A percentile compares a stretch with the other conserved stretches of the same genome.
Conservation (phyloP, 805 yeast genomes). For the Nakazawaea peltata region DNA sequence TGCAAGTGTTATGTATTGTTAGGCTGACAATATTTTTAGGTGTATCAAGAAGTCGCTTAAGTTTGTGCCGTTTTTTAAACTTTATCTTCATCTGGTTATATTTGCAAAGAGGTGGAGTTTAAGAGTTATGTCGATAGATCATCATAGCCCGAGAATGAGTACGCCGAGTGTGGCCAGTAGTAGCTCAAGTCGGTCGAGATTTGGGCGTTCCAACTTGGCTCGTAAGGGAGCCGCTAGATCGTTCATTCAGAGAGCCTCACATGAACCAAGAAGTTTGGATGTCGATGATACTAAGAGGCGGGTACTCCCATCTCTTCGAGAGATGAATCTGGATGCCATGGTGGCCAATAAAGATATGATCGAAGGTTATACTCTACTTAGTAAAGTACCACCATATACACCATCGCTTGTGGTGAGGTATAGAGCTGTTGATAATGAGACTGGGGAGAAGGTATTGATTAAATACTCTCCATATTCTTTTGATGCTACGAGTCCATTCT, state of each 20-base stretch:
- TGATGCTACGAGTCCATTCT: conserved; percentile 2
- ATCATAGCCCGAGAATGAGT: background rate
- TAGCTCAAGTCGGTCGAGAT: background rate
- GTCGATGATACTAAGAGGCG: background rate
- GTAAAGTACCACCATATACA: conserved; percentile 3
- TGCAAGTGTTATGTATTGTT: no score
- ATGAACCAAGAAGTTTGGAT: background rate
- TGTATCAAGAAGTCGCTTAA: no score
- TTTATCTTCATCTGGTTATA: no score
- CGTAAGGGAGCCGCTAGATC: background rate
- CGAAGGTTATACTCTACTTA: conserved; percentile 4
- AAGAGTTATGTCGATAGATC: no score
- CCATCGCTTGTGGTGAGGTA: conserved; percentile 3
- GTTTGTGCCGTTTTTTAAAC: no score
- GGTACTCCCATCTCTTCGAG: conserved; percentile 5
- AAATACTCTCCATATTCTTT: conserved; percentile 5
- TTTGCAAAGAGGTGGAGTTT: no score
- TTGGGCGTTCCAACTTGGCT: no score
- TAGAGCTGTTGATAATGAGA: conserved; percentile 1
- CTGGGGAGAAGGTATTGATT: conserved; percentile 3
- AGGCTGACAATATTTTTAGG: no score
- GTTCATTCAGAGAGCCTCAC: background rate
- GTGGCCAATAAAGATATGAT: conserved; percentile 7
- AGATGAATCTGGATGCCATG: conserved; percentile 4
- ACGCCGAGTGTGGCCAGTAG: background rate